Percentiles rank a stretch among this genome's conserved stretches.
phyloP scores from a whole-genome alignment of 1,284 basidiomycete species.

The Paramarasmius palmivorus region DNA sequence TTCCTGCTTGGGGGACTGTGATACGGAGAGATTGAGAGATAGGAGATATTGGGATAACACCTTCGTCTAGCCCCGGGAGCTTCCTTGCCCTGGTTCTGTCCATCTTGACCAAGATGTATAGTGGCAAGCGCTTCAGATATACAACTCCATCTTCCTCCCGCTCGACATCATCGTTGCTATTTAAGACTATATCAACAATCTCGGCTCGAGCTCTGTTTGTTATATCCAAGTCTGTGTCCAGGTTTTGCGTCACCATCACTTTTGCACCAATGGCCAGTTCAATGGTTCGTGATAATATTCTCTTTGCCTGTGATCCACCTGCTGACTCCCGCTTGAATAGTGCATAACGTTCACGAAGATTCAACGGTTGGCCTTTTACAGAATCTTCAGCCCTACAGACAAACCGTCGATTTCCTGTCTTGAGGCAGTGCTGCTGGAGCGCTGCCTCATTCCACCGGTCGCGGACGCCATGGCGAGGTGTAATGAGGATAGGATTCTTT shows the following conservation, averaged over 20 bases:
- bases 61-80: constrained; percentile 24
- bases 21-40: background rate
- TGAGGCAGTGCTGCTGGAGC: constrained; percentile 1
- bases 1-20: background rate
- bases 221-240: constrained; percentile 23
- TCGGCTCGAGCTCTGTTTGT: constrained; percentile 21
- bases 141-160: constrained; percentile 2
- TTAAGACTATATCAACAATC: constrained; percentile 19
- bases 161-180: constrained; percentile 3
- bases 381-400: constrained; percentile 25
- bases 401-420: constrained; percentile 17
- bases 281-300: background rate
- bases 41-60: constrained; percentile 28
- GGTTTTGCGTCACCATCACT: constrained; percentile 20
- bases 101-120: constrained; percentile 35
- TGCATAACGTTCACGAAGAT: constrained; percentile 1
- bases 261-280: constrained; percentile 11
- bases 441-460: constrained; percentile 13
- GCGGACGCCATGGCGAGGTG: constrained; percentile 34
- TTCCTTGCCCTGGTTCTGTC: constrained; percentile 21
- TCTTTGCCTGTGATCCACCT: too few relatives aligned
- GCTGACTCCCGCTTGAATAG: background rate
- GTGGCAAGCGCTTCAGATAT: constrained; percentile 28
- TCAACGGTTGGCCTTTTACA: background rate
- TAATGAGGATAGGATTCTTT: constrained; percentile 29